Evolutionary conservation across 208 protist genomes (phyloP).

Genomic region (Leishmania arabica): DNA sequence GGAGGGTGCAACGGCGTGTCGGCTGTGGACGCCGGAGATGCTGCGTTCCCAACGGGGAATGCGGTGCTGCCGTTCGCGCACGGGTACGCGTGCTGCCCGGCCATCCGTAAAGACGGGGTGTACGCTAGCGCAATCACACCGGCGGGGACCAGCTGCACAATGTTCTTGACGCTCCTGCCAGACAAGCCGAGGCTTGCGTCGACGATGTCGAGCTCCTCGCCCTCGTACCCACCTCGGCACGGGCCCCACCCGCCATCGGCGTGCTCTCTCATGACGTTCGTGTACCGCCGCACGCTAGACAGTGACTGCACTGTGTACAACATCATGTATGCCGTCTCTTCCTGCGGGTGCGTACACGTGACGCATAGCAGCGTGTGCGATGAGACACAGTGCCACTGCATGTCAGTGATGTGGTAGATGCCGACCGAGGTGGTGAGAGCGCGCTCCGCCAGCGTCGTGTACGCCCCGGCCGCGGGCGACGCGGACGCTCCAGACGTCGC

Average conservation of each 20-base stretch:
- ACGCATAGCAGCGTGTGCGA: slow-evolving; percentile 78
- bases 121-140: slow-evolving; percentile 55
- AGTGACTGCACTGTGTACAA: slow-evolving; percentile 75
- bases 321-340: slow-evolving; percentile 40
- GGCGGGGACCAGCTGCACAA: slow-evolving; percentile 45
- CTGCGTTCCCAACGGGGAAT: background rate
- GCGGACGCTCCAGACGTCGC: background rate
- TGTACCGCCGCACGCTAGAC: slow-evolving; percentile 33
- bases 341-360: slow-evolving; percentile 53
- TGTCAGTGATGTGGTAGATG: slow-evolving; percentile 41
- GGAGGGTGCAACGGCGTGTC: background rate
- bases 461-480: background rate
- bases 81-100: slow-evolving; percentile 1
- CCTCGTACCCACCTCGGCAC: slow-evolving; percentile 23
- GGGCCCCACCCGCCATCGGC: slow-evolving; percentile 24
- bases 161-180: slow-evolving; percentile 9
- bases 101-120: slow-evolving; percentile 4
- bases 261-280: slow-evolving; percentile 42
- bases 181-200: background rate
- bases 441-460: slow-evolving; percentile 40
- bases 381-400: slow-evolving; percentile 71
- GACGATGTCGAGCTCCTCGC: slow-evolving; percentile 3
- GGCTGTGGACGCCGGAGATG: background rate
- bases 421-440: slow-evolving; percentile 63
- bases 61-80: slow-evolving; percentile 13